Conservation (phyloP, 106 monocot species). For the Acorus calamus region DNA sequence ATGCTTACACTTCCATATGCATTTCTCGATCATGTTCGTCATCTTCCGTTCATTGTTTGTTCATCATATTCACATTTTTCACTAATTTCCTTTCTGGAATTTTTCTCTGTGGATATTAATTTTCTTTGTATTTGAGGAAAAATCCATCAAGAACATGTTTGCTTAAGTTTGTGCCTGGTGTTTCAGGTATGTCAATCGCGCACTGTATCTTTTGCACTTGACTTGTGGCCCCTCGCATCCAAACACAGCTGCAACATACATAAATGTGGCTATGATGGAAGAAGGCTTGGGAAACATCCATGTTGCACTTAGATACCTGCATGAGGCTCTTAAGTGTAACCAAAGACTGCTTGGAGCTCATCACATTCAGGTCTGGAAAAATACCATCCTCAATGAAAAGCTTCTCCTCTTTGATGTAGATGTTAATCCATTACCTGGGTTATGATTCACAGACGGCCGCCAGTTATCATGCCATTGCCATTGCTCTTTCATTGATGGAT, state of each 20-base stretch:
- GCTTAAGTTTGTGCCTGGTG: slow-evolving; percentile 1
- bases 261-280: slow-evolving; percentile 99
- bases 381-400: background rate
- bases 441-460: slow-evolving; percentile 71
- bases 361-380: slow-evolving; percentile 71
- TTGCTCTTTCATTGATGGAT: slow-evolving; percentile 95
- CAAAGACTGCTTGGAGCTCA: slow-evolving; percentile 84
- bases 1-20: slow-evolving; percentile 9
- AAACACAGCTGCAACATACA: slow-evolving; percentile 95
- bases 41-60: no score
- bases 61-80: no score
- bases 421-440: slow-evolving; percentile 2
- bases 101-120: no score
- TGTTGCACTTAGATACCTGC: slow-evolving; percentile 90
- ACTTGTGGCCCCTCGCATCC: slow-evolving; percentile 97
- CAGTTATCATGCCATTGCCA: slow-evolving; percentile 97
- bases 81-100: no score
- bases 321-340: slow-evolving; percentile 91
- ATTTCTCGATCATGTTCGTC: background rate
- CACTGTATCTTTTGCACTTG: slow-evolving; percentile 83
- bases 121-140: no score
- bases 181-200: slow-evolving; percentile 91
- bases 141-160: background rate
- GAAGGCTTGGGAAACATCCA: slow-evolving; percentile 95
- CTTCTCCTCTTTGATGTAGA: background rate